Conservation (phyloP, 495 filamentous ascomycete genomes). For the Penicillium psychrofluorescens region DNA sequence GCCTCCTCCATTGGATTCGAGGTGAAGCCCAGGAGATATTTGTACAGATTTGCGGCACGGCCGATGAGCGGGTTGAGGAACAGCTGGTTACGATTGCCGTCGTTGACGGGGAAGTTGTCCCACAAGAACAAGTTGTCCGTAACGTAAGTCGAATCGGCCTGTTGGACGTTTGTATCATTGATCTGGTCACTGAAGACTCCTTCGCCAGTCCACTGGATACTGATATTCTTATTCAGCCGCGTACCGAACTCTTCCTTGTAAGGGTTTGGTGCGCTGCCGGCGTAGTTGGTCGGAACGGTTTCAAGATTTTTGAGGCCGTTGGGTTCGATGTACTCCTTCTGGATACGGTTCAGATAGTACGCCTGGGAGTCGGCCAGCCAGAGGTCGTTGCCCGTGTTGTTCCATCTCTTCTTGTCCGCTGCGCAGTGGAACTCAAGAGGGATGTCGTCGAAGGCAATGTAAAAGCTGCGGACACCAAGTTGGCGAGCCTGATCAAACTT, state of each 20-base stretch:
- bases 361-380: slow-evolving; percentile 9
- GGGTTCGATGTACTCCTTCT: slow-evolving; percentile 3
- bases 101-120: slow-evolving; percentile 13
- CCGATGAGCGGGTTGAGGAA: slow-evolving; percentile 10
- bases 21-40: slow-evolving; percentile 10
- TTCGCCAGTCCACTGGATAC: slow-evolving; percentile 12
- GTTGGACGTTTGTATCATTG: slow-evolving; percentile 6
- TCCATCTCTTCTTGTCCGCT: slow-evolving; percentile 6
- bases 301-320: slow-evolving; percentile 8
- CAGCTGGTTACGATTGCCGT: slow-evolving; percentile 6
- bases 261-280: slow-evolving; percentile 5
- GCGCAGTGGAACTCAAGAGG: slow-evolving; percentile 6
- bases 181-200: slow-evolving; percentile 11
- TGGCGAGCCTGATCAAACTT: slow-evolving; percentile 8
- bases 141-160: slow-evolving; percentile 4
- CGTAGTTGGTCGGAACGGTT: slow-evolving; percentile 10
- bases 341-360: slow-evolving; percentile 10
- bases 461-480: slow-evolving; percentile 8
- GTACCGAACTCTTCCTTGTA: slow-evolving; percentile 12
- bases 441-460: slow-evolving; percentile 11
- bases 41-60: slow-evolving; percentile 5
- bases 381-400: neutral
- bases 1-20: slow-evolving; percentile 10
- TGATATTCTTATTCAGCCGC: slow-evolving; percentile 9
- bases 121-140: slow-evolving; percentile 10